Conservation (phyloP, 179 eudicot genomes). For the Gypsophila paniculata region DNA sequence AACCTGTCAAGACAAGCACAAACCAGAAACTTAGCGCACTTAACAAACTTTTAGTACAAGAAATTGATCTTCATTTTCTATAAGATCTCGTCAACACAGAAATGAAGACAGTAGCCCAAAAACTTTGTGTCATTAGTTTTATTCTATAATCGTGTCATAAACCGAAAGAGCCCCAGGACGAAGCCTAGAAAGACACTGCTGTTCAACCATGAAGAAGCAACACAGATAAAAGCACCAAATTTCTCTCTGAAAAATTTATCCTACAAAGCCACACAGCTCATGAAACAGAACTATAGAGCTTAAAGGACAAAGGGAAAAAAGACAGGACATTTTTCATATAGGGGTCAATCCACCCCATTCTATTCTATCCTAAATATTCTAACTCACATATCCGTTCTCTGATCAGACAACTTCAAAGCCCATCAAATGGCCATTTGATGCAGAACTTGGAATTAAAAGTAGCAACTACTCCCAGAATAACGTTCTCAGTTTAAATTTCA, state of each 20-base stretch:
- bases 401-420: background rate
- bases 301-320: background rate
- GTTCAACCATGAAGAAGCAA: background rate
- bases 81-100: background rate
- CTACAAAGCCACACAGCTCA: background rate
- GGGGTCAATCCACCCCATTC: background rate
- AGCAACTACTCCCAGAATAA: background rate
- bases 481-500: background rate
- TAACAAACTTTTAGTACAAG: background rate
- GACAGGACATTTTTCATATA: background rate
- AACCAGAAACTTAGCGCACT: background rate
- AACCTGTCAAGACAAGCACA: conserved; percentile 48
- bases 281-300: background rate
- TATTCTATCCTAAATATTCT: background rate
- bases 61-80: background rate
- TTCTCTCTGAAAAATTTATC: background rate
- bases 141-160: background rate
- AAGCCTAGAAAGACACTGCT: background rate
- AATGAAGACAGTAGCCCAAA: background rate
- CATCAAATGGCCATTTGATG: background rate
- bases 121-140: background rate
- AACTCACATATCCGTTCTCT: background rate
- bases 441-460: too few species aligned
- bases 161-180: background rate
- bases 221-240: background rate